Percentiles rank a stretch among this genome's conserved stretches.
These are phyloP conservation scores for Coemansia sp. DNA, from an alignment of 192 early-diverging fungal genomes.

Conservation along the genomic window DNA sequence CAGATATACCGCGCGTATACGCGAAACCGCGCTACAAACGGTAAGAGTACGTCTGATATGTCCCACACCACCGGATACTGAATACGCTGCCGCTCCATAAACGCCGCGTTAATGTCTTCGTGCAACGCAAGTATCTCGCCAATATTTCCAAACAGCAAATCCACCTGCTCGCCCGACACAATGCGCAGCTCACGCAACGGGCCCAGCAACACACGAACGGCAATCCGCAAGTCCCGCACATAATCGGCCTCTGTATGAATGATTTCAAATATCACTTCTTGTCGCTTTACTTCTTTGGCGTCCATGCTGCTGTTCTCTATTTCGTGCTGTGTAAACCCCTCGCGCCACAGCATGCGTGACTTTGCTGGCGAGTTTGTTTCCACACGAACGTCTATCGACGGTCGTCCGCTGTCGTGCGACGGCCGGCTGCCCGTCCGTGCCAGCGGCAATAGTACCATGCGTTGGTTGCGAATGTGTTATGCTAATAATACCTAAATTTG, in stretches of 20 bases:
- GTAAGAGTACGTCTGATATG: conserved; percentile 54
- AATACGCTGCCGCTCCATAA: conserved; percentile 56
- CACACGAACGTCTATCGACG: conserved; percentile 28
- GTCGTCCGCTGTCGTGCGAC: conserved; percentile 25
- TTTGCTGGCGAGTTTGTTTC: conserved; percentile 41
- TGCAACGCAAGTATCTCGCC: conserved; percentile 56
- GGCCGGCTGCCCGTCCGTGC: conserved; percentile 12
- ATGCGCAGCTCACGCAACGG: conserved; percentile 51
- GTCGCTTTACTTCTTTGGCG: conserved; percentile 75
- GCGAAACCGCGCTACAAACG: conserved; percentile 50
- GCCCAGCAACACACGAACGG: conserved; percentile 65
- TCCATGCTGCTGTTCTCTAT: conserved; percentile 59
- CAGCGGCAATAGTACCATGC: conserved; percentile 34
- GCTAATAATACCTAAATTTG: too few relatives aligned
- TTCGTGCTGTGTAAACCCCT: conserved; percentile 54
- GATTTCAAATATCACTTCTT: conserved; percentile 95
- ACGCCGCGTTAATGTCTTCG: conserved; percentile 50
- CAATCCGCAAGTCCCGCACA: conserved; percentile 77
- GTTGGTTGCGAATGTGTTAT: not conserved
- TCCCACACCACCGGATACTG: conserved; percentile 57
- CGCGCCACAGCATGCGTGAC: conserved; percentile 55
- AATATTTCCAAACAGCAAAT: conserved; percentile 54
- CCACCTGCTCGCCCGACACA: conserved; percentile 47
- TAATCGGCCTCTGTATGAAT: conserved; percentile 90
- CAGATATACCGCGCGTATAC: conserved; percentile 57